Evolutionary conservation across 2,329 filamentous ascomycete species (phyloP), one percentile per base, ranked within the genome.

Genomic region (Stylonectria norvegica): DNA sequence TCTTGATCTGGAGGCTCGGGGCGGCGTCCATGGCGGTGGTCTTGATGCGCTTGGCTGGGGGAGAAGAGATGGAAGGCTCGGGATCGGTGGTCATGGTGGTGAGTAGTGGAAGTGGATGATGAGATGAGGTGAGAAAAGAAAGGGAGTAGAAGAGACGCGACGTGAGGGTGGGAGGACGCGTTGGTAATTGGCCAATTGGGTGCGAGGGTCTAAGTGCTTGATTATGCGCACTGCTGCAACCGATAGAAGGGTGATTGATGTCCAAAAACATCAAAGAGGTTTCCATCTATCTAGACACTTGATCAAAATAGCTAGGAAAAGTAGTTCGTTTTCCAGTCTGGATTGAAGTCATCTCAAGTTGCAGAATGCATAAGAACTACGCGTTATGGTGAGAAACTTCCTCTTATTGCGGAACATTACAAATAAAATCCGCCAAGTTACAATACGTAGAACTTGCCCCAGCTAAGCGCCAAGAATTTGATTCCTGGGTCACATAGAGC

Each of bases 1-100:
- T 89, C 76, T 96, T 91, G 68, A 98, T 82, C 47, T 89, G 79
- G 36, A 95, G 76, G 3, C 83, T 71, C n/a, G 83, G 81, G 3
- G 65, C 55, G 32, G 65, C 62, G 40, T 68, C 62, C 55, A 69
- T 64, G 38, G 62, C 57, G 52, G 69, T 62, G 47, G 80, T 79
- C 73, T 89, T 93, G 58, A 85, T 77, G 60, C 88, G 81, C 72
- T 95, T 95, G 34, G 87, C 75, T 18, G 87, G 80, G 19, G 88
- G 89, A 7, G 86, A 90, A 42, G 76, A 75, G 28, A 81, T 73
- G 37, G 79, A 79, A 40, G 63, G 40, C 42, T 60, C 59, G 38
- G 59, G 42, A 23, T 51, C 50, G 29, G 54, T 46, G 18, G 58
- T 48, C 23, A 45, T 54, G 50, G 54, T 49, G 30, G 16, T n/a